Evolutionary conservation across 2,329 filamentous ascomycete species (phyloP).

Genomic region (Sporothrix pseudoabietina): DNA sequence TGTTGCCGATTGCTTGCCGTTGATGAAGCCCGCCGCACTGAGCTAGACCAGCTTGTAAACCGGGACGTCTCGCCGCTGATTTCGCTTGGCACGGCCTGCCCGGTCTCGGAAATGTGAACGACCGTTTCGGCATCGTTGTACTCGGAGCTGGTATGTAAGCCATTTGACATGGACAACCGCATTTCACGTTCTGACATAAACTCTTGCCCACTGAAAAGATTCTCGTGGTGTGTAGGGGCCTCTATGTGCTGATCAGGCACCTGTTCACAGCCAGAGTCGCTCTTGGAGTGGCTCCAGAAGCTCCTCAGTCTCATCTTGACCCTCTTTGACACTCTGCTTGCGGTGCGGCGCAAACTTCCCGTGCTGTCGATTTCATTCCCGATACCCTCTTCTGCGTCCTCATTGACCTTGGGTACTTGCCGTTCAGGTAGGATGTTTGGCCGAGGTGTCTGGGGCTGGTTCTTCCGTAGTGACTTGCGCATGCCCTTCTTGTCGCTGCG

Average conservation of each 20-base stretch:
- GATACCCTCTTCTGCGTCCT: not conserved
- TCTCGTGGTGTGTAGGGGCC: constrained; percentile 43
- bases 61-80: constrained; percentile 30
- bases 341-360: constrained; percentile 32
- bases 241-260: constrained; percentile 55
- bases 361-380: not conserved
- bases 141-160: constrained; percentile 24
- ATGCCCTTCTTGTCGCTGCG: constrained; percentile 38
- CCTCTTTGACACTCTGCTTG: constrained; percentile 32
- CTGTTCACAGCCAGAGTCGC: constrained; percentile 21
- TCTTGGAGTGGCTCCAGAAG: constrained; percentile 33
- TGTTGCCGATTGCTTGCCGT: constrained; percentile 21
- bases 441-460: not conserved
- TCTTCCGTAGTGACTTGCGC: constrained; percentile 27
- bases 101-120: not conserved
- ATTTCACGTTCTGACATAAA: constrained; percentile 32
- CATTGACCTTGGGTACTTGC: not conserved
- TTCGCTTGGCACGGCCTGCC: not conserved
- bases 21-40: constrained; percentile 22
- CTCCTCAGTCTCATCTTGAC: constrained; percentile 30
- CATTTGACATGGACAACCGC: constrained; percentile 24
- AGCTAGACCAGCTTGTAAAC: constrained; percentile 36
- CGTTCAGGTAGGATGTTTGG: not conserved
- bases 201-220: constrained; percentile 25
- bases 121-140: constrained; percentile 23